These are phyloP conservation scores for Aspergillus egyptiacus DNA, from an alignment of 495 filamentous ascomycete genomes.

Conservation along the genomic window DNA sequence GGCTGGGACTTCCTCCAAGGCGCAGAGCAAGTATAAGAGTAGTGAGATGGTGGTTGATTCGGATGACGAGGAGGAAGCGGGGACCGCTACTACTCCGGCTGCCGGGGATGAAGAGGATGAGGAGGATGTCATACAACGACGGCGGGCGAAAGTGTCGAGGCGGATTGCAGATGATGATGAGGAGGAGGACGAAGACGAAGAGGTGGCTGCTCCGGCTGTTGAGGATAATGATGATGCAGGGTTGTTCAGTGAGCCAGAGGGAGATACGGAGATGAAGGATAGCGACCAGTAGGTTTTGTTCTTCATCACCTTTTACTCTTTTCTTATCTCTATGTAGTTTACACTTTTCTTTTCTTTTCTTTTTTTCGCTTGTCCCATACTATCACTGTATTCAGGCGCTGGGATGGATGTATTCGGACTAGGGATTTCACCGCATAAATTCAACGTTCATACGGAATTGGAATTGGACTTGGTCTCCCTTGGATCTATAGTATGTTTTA, in stretches of 20 bases:
- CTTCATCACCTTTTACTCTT: neutral
- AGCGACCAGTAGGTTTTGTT: slow-evolving; percentile 3
- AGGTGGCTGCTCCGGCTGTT: slow-evolving; percentile 3
- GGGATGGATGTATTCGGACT: slow-evolving; percentile 7
- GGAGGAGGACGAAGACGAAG: slow-evolving; percentile 40
- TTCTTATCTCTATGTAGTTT: slow-evolving; percentile 1
- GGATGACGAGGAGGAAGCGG: slow-evolving; percentile 51
- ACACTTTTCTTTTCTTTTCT: neutral
- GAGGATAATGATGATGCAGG: slow-evolving; percentile 16
- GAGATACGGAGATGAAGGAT: slow-evolving; percentile 24
- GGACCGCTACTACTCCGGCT: slow-evolving; percentile 17
- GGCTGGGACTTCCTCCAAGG: slow-evolving; percentile 33
- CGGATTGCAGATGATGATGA: slow-evolving; percentile 43
- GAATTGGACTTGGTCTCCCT: too few relatives aligned
- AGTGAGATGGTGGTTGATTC: slow-evolving; percentile 74
- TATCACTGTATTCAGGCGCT: neutral
- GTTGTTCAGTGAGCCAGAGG: slow-evolving; percentile 20
- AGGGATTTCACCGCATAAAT: too few relatives aligned
- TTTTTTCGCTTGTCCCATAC: neutral
- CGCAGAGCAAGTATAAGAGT: slow-evolving; percentile 69
- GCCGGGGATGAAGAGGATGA: slow-evolving; percentile 34
- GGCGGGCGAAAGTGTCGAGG: slow-evolving; percentile 31
- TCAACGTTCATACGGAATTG: too few relatives aligned
- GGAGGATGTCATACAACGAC: slow-evolving; percentile 30
- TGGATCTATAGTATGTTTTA: too few relatives aligned